Evolutionary conservation across 305 asterid genomes (phyloP), one percentile per base, ranked within the genome.

Genomic region (Rubia tinctorum): DNA sequence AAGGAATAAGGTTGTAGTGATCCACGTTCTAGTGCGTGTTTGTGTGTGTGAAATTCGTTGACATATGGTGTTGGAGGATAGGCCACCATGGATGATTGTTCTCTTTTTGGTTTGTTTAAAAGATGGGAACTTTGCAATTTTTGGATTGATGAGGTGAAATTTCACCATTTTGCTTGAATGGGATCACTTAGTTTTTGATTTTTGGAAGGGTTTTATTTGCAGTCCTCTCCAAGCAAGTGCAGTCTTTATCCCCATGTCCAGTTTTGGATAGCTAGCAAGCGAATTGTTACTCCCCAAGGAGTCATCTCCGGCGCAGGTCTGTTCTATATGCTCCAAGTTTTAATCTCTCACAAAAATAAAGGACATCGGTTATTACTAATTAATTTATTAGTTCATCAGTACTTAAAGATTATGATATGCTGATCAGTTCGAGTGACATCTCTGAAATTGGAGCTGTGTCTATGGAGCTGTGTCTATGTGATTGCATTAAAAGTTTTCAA

Each of bases 241-340:
- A 95, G 96, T 82, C 96, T 90, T 68, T 80, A 80, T 65, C 84
- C 88, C 68, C 80, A 87, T 45, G 84, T 81, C 66, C 99, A 92
- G 78, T 92, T 82, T 76, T 95, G 98, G 98, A 81, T 95, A 56
- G 83, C 94, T 75, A 92, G 99, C 90, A 90, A 78, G 69, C 94
- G 93, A 27, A 88, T 95, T 11, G 97, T 95, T 72, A 90, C 98
- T 49, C 91, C 97, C 9, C 73, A 73, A 25, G 86, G 88, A 20
- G 68, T 89, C 51, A 82, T 92, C 69, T 86, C 97, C 18, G 99
- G 99, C 62, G 96, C 96, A 90, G 98, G 98, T 92, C 69, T 23
- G 88, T 85, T 71, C 53, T 39, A 55, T 69, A 71, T 56, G 56
- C 47, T 25, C 37, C 55, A 27, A 61, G 43, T 25, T 8, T 61